Percentiles rank a stretch among this genome's conserved stretches.
These are phyloP conservation scores for Eucalyptus polyanthemos DNA, from an alignment of 345 rosid genomes.

Conservation along the genomic window DNA sequence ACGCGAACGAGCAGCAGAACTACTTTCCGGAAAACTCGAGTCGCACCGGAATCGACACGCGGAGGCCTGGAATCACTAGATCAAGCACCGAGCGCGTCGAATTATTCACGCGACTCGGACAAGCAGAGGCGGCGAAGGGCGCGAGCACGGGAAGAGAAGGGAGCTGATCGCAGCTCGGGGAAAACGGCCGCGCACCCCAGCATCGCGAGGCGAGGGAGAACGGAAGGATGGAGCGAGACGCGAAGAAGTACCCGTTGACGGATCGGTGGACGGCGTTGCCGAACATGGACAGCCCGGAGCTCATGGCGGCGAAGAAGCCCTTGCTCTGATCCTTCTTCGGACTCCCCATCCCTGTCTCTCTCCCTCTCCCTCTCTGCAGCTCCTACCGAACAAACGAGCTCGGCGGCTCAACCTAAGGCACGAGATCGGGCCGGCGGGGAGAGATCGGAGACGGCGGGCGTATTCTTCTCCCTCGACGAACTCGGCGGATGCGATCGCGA, in stretches of 20 bases:
- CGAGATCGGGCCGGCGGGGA: neutral
- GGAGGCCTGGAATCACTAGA: neutral
- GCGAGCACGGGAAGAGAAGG: neutral
- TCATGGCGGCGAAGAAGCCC: constrained; percentile 63
- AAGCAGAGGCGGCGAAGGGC: neutral
- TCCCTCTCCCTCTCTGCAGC: neutral
- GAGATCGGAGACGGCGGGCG: neutral
- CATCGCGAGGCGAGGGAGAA: neutral
- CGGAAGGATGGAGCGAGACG: neutral
- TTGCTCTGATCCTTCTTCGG: constrained; percentile 35
- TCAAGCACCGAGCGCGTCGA: neutral
- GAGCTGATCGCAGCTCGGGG: neutral
- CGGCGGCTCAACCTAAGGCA: neutral
- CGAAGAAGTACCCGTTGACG: constrained; percentile 34
- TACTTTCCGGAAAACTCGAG: neutral
- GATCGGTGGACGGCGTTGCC: constrained; percentile 66
- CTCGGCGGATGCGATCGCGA: neutral
- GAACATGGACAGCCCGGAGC: constrained; percentile 51
- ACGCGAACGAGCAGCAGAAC: neutral
- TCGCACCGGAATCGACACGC: neutral
- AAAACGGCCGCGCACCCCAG: neutral
- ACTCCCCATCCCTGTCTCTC: constrained; percentile 20
- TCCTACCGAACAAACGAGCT: neutral
- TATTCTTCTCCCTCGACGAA: neutral
- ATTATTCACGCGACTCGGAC: neutral